Base-by-base conservation (phyloP, 2,329 filamentous ascomycete genomes). In the Lecanicillium sp. region DNA sequence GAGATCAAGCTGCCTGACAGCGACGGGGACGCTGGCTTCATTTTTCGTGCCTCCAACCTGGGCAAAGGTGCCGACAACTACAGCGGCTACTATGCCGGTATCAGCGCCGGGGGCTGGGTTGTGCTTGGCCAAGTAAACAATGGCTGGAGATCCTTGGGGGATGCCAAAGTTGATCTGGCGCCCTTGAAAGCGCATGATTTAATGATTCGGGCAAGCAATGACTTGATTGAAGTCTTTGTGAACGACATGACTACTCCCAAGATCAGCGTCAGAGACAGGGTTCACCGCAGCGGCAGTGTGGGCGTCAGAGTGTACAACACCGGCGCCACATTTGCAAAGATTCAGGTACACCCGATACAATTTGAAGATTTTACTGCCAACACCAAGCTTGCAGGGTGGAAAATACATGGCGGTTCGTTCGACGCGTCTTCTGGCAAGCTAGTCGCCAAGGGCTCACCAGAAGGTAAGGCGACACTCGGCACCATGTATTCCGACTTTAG, bases 291-390 rank as follows among this genome's bases (percentile, higher is more conserved):
- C 36, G 55, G 55, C 36, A 52, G 49, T 50, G 44, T 52, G 10
- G 55, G 55, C 29, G 54, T 57, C 20, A 40, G 51, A 30, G 53
- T 52, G 20, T 54, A 39, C 20, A 37, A 48, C 20, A 51, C 53
- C 6, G 51, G 47, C 17, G 54, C 54, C 8, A 45, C 51, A 19
- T 57, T 57, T 45, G 55, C 55, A 14, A 57, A 56, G 35, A 50
- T 57, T 5, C 51, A 49, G 23, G 38, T 54, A 3, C 4, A 19
- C 7, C 37, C 37, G 9, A 7, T 40, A 12, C 11, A 9, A 4
- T 24, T 40, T 20, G 6, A 40, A 5, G 37, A 40, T 11, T 40
- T 40, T 40, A n/a, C n/a, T 20, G 14, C 3, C 20, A 20, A 40
- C 37, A 40, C 11, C n/a, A 9, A 11, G 37, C 10, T n/a, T 9